Conservation (phyloP, 2,329 filamentous ascomycete species). For the Ceratocystis eucalypticola region DNA sequence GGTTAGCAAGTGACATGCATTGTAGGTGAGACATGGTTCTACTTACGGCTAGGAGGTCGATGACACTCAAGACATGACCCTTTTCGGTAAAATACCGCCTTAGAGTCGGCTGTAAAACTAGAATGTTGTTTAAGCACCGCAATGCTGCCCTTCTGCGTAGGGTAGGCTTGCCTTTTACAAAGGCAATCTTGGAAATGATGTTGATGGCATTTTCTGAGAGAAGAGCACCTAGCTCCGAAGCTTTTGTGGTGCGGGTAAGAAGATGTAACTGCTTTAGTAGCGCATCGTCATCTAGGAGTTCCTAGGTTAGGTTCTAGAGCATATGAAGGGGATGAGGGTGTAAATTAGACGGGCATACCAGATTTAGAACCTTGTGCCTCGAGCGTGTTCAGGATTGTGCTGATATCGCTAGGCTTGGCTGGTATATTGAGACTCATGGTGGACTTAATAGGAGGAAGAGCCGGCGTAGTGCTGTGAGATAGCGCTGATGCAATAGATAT, state of each 20-base stretch:
- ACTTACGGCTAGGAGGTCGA: constrained; percentile 17
- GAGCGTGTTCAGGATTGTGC: constrained; percentile 10
- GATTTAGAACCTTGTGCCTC: constrained; percentile 12
- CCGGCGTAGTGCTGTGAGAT: constrained; percentile 8
- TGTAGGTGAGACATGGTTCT: not conserved
- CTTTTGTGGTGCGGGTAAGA: constrained; percentile 15
- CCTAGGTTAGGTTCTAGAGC: not conserved
- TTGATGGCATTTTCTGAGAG: constrained; percentile 14
- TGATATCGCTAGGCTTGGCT: constrained; percentile 16
- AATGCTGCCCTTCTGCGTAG: constrained; percentile 15
- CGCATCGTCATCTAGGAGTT: constrained; percentile 11
- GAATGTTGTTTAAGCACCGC: constrained; percentile 19
- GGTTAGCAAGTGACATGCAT: not conserved
- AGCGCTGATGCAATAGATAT: constrained; percentile 16
- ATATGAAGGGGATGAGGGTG: not conserved
- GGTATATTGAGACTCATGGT: constrained; percentile 4
- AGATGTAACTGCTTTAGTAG: constrained; percentile 17
- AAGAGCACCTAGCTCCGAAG: constrained; percentile 9
- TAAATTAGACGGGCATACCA: constrained; percentile 5
- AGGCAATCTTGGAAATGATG: constrained; percentile 14
- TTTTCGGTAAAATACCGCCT: constrained; percentile 20
- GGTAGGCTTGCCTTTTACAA: constrained; percentile 16
- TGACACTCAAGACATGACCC: constrained; percentile 16
- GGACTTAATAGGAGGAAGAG: not conserved
- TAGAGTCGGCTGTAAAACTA: constrained; percentile 19